Evolutionary conservation across 2,329 filamentous ascomycete species (phyloP).

Genomic region (Macrophomina tecta): DNA sequence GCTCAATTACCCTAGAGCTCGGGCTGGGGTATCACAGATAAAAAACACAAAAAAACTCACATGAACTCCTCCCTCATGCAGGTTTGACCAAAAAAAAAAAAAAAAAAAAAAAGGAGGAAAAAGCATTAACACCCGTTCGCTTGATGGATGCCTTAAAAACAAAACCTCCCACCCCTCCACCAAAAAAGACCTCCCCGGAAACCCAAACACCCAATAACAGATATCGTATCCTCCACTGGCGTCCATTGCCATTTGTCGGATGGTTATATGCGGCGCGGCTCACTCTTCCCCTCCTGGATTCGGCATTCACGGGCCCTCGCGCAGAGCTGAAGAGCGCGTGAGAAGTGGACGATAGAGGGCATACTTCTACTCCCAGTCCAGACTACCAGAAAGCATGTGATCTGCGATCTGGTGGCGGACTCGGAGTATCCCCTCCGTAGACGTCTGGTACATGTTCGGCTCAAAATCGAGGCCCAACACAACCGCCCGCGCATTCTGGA

Average conservation of each 20-base stretch:
- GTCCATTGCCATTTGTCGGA: not conserved
- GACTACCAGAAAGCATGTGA: conserved; percentile 42
- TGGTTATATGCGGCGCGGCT: not conserved
- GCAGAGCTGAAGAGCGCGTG: conserved; percentile 6
- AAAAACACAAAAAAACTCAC: not conserved
- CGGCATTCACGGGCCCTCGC: not conserved
- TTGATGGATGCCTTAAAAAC: not conserved
- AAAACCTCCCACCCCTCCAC: not conserved
- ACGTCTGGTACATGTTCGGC: conserved; percentile 52
- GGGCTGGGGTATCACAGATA: conserved; percentile 14
- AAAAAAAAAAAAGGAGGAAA: too few species aligned
- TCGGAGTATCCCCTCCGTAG: conserved; percentile 58
- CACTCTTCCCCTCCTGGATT: not conserved
- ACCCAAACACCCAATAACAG: not conserved
- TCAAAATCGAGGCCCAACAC: conserved; percentile 47
- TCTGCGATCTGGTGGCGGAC: conserved; percentile 67
- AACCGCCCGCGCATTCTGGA: conserved; percentile 72
- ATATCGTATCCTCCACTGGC: not conserved
- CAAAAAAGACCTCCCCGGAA: too few species aligned
- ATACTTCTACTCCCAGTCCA: conserved; percentile 22
- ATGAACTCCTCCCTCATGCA: too few species aligned
- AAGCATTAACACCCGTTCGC: not conserved
- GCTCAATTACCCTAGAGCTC: conserved; percentile 25
- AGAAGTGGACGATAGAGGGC: not conserved
- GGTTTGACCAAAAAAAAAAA: too few species aligned